Conservation (phyloP, 345 rosid genomes). For the Sisymbrium irio region DNA sequence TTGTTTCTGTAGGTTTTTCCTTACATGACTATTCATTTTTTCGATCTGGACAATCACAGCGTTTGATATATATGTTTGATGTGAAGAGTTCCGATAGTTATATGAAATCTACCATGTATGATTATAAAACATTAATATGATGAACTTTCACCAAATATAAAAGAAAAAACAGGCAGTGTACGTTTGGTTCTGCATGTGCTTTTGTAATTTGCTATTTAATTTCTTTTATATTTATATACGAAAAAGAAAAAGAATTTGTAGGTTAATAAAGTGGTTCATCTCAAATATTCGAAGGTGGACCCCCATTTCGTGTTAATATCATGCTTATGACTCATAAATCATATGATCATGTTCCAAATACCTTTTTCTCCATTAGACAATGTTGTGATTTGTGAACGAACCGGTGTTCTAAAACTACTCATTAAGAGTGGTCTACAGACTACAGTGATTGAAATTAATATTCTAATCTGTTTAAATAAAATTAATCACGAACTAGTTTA, state of each 20-base stretch:
- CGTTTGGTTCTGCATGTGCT: neutral
- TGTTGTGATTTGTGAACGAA: neutral
- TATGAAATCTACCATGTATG: neutral
- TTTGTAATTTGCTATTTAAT: neutral
- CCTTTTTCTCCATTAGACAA: conserved; percentile 1
- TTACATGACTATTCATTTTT: no score
- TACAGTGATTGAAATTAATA: no score
- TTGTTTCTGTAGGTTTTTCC: neutral
- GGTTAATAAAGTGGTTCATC: neutral
- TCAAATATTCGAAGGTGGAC: conserved; percentile 7
- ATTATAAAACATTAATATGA: neutral
- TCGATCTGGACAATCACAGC: no score
- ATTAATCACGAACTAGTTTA: no score
- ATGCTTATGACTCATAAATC: conserved; percentile 27
- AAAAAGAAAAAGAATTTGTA: neutral
- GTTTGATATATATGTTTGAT: neutral
- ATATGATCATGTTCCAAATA: conserved; percentile 24
- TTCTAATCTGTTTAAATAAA: no score
- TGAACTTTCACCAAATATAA: neutral
- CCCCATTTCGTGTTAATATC: conserved; percentile 17
- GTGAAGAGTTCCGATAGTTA: neutral
- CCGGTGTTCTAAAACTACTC: neutral
- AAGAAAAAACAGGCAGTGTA: neutral
- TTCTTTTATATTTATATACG: neutral
- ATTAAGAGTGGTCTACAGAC: neutral